A percentile compares a stretch with the other conserved stretches of the same genome.
Evolutionary conservation across 192 early-diverging fungal species (phyloP).

Genomic region (Hyaloraphidium curvatum): DNA sequence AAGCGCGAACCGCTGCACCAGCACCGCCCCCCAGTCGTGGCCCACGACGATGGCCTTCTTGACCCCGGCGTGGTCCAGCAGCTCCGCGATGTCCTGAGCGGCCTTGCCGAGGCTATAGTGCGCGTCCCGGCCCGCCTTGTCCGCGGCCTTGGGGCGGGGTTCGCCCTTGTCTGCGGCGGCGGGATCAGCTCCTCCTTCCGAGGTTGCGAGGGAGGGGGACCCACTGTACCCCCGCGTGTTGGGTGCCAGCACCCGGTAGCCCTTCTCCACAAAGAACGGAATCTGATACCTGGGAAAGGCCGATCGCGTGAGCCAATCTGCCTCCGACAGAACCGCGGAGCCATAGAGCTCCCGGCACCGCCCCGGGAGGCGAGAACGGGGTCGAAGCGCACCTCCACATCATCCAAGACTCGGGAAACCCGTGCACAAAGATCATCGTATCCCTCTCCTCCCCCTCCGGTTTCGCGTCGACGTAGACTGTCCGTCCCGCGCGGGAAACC

Average conservation of each 20-base stretch:
- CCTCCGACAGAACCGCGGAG: too few species aligned
- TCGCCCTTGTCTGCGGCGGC: background rate
- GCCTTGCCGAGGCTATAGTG: background rate
- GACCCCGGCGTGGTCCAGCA: background rate
- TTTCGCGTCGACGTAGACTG: background rate
- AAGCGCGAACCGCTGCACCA: background rate
- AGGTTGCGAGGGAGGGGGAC: background rate
- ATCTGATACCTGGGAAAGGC: too few species aligned
- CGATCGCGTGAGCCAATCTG: too few species aligned
- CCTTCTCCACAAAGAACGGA: background rate
- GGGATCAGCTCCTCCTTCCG: too few species aligned
- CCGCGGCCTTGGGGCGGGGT: background rate
- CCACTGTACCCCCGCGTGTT: background rate
- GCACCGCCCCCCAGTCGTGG: conserved; percentile 1
- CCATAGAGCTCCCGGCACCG: too few species aligned
- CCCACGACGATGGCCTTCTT: background rate
- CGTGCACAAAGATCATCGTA: background rate
- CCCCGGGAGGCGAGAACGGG: too few species aligned
- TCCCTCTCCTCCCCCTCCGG: background rate
- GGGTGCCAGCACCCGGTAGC: background rate
- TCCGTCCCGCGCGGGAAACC: too few species aligned
- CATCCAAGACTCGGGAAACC: conserved; percentile 1
- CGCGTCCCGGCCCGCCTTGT: background rate
- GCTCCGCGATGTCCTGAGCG: background rate
- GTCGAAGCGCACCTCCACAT: too few species aligned